phyloP scores from a whole-genome alignment of 768 basidiomycete species.

The Psilocybe cubensis region DNA sequence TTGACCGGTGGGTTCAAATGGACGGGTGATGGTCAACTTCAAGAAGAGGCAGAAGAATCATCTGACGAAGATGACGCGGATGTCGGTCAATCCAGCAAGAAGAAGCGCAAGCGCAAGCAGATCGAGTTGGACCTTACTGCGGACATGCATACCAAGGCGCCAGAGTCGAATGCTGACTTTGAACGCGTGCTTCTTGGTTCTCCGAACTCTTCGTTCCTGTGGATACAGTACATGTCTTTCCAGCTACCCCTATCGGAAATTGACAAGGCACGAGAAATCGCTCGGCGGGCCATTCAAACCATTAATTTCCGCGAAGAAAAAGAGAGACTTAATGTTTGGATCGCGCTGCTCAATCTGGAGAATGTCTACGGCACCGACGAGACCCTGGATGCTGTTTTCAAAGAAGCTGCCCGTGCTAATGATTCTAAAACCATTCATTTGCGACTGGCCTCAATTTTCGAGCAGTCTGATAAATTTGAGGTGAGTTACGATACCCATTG shows the following conservation, averaged over 20 bases:
- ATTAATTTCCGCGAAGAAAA: slow-evolving; percentile 97
- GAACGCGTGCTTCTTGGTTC: slow-evolving; percentile 92
- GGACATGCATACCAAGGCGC: slow-evolving; percentile 82
- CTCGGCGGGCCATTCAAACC: slow-evolving; percentile 77
- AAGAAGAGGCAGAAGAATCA: slow-evolving; percentile 41
- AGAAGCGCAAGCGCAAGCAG: slow-evolving; percentile 69
- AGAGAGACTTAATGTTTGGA: slow-evolving; percentile 97
- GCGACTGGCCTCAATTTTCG: slow-evolving; percentile 82
- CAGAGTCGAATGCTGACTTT: slow-evolving; percentile 93
- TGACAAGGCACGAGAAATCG: slow-evolving; percentile 91
- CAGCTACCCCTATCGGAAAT: slow-evolving; percentile 95
- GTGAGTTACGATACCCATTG: slow-evolving; percentile 43
- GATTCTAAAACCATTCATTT: slow-evolving; percentile 93
- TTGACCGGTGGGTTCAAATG: slow-evolving; percentile 74
- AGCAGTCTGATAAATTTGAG: slow-evolving; percentile 80
- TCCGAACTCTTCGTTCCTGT: slow-evolving; percentile 95
- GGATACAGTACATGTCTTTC: slow-evolving; percentile 99
- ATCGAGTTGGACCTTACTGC: slow-evolving; percentile 83
- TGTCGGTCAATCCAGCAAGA: slow-evolving; percentile 47
- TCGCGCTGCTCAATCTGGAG: slow-evolving; percentile 93
- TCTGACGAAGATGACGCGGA: slow-evolving; percentile 50
- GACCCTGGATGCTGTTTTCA: slow-evolving; percentile 79
- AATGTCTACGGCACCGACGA: slow-evolving; percentile 90
- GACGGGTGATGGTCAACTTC: slow-evolving; percentile 45
- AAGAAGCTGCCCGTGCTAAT: slow-evolving; percentile 87